These are phyloP conservation scores for Isatis tinctoria DNA, from an alignment of 345 rosid species.

Conservation along the genomic window DNA sequence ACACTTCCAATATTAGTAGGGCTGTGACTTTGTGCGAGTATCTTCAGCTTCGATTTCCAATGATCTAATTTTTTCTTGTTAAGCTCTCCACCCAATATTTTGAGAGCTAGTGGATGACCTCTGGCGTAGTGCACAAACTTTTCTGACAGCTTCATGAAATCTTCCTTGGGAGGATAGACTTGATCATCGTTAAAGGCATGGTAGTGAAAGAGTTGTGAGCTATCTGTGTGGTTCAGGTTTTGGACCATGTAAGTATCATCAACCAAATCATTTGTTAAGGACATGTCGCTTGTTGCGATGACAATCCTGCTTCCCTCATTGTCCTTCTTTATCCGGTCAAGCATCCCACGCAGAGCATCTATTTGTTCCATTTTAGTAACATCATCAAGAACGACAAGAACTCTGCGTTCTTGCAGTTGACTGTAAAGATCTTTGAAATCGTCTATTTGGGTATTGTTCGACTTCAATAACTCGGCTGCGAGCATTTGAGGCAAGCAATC, in stretches of 20 bases:
- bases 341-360: not conserved
- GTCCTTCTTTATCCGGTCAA: too few relatives aligned
- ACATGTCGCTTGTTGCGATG: constrained; percentile 17
- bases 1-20: not conserved
- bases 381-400: constrained; percentile 18
- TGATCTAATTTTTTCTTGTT: not conserved
- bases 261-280: not conserved
- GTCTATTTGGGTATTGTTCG: not conserved
- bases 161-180: not conserved
- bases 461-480: not conserved
- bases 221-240: not conserved
- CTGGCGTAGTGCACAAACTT: not conserved
- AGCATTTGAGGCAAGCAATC: not conserved
- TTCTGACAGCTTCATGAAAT: not conserved
- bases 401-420: not conserved
- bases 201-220: constrained; percentile 4
- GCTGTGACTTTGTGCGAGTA: not conserved
- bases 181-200: not conserved
- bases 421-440: not conserved
- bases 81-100: not conserved
- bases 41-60: not conserved
- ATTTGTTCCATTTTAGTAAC: not conserved
- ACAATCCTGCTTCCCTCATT: constrained; percentile 16
- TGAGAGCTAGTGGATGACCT: not conserved
- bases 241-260: not conserved